Conservation (phyloP, 768 basidiomycete genomes). For the Auriculariales sp. region DNA sequence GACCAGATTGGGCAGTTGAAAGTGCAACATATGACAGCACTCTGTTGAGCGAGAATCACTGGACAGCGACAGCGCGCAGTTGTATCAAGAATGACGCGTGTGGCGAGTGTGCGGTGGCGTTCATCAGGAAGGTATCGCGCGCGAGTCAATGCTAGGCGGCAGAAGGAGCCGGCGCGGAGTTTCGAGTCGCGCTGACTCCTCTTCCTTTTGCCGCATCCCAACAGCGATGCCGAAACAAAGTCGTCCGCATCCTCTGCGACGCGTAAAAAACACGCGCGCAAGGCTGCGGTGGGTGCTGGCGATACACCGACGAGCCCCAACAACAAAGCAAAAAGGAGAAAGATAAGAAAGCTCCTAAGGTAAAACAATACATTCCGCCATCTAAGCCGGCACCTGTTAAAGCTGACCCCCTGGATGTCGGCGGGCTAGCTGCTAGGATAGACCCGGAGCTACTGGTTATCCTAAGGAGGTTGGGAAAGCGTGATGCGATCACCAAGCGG, state of each 20-base stretch:
- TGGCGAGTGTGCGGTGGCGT: no score
- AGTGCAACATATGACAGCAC: no score
- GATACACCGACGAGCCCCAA: constrained; percentile 13
- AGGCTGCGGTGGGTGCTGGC: constrained; percentile 31
- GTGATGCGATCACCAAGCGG: constrained; percentile 71
- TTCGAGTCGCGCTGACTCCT: no score
- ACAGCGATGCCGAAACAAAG: constrained; percentile 41
- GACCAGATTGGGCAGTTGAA: not conserved
- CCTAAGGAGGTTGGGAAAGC: constrained; percentile 72
- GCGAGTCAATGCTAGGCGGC: no score
- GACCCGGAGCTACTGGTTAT: constrained; percentile 76
- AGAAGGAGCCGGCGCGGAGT: no score
- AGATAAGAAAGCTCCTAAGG: constrained; percentile 42
- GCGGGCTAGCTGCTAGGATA: constrained; percentile 57
- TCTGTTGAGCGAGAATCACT: no score
- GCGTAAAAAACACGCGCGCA: constrained; percentile 86
- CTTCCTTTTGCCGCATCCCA: no score
- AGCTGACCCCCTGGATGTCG: constrained; percentile 77
- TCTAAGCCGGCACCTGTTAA: constrained; percentile 54
- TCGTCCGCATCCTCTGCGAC: constrained; percentile 77
- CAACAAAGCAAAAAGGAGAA: constrained; percentile 35
- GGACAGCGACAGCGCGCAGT: no score
- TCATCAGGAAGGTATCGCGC: no score
- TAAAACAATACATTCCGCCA: constrained; percentile 81
- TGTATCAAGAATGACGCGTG: no score